Base-by-base conservation (phyloP, 2,329 filamentous ascomycete genomes). In the Thielaviopsis populi region DNA sequence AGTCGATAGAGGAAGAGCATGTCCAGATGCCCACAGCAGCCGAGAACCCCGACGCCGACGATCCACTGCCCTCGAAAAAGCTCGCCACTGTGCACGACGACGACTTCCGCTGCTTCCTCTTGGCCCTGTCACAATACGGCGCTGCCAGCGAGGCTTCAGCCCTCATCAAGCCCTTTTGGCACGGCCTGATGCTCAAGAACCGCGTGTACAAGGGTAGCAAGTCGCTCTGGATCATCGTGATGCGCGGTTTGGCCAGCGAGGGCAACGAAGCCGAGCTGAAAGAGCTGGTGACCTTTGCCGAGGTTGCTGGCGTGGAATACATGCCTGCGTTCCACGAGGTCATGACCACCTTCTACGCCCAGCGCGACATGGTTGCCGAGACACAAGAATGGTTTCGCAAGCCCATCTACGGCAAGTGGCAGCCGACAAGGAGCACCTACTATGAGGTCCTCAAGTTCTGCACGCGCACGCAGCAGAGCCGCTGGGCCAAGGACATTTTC, bases 301-400 rank as follows among this genome's bases (percentile, higher is more conserved):
- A 80, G 63, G 72, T 75, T 11, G 72, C 77, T 4, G 77, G 76
- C 0, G 65, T 81, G 7, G 71, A 74, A 15, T 80, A 78, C 67
- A 75, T 76, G 63, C 71, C 74, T 2, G 68, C 70, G 2, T 71
- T 83, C 61, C 79, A 85, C 68, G 72, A 77, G 65, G 71, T 80
- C 41, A 76, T 94, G 71, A 79, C 85, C 2, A 73, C 72, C 0
- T 87, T 86, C 68, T 90, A 85, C 69, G 81, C 85, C 1, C 72
- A 76, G 13, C 78, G 77, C 54, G 75, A 84, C 68, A 76, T 83
- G 58, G 70, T 86, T 3, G 72, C 77, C n/a, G 80, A 82, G 66
- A 85, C 85, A 2, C 85, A 87, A 69, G 71, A 76, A 13, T 89
- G 90, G 82, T 91, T 87, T 69, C 74, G 79, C 24, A 81, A 80